Conservation (phyloP, 768 basidiomycete species). For the Lentinula guzmanii region DNA sequence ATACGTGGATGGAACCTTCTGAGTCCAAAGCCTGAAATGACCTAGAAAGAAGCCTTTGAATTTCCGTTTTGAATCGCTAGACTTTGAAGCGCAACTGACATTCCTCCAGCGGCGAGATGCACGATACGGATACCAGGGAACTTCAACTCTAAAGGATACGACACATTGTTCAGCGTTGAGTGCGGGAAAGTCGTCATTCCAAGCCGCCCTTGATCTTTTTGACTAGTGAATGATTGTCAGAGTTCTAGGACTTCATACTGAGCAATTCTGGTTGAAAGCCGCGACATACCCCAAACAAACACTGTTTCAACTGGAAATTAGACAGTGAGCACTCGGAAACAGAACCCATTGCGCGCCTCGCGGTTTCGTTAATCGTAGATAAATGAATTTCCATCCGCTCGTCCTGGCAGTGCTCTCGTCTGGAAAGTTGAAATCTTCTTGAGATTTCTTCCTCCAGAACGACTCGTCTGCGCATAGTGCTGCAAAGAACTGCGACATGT, state of each 20-base stretch:
- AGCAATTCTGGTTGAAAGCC: background rate
- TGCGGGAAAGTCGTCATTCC: slow-evolving; percentile 39
- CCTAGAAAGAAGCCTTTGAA: slow-evolving; percentile 33
- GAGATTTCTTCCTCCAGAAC: slow-evolving; percentile 70
- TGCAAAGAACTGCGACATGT: slow-evolving; percentile 42
- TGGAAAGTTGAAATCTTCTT: slow-evolving; percentile 74
- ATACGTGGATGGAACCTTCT: slow-evolving; percentile 65
- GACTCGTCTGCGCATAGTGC: slow-evolving; percentile 61
- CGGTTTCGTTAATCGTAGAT: slow-evolving; percentile 58
- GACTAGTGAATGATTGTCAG: slow-evolving; percentile 31
- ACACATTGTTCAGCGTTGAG: slow-evolving; percentile 33
- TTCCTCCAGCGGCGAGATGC: slow-evolving; percentile 73
- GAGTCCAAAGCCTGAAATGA: slow-evolving; percentile 85
- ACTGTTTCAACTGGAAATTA: slow-evolving; percentile 20
- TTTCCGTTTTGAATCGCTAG: background rate
- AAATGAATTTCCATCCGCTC: slow-evolving; percentile 77
- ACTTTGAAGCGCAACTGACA: slow-evolving; percentile 39
- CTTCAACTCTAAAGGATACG: slow-evolving; percentile 58
- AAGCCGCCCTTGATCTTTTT: slow-evolving; percentile 55
- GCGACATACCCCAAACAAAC: slow-evolving; percentile 43
- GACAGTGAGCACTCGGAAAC: background rate
- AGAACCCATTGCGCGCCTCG: slow-evolving; percentile 45
- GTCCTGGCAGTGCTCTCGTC: slow-evolving; percentile 65
- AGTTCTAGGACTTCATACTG: background rate
- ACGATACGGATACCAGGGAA: slow-evolving; percentile 64